A percentile compares a stretch with the other conserved stretches of the same genome.
Conservation (phyloP, 768 basidiomycete genomes). For the Rhodotorula kratochvilovae region DNA sequence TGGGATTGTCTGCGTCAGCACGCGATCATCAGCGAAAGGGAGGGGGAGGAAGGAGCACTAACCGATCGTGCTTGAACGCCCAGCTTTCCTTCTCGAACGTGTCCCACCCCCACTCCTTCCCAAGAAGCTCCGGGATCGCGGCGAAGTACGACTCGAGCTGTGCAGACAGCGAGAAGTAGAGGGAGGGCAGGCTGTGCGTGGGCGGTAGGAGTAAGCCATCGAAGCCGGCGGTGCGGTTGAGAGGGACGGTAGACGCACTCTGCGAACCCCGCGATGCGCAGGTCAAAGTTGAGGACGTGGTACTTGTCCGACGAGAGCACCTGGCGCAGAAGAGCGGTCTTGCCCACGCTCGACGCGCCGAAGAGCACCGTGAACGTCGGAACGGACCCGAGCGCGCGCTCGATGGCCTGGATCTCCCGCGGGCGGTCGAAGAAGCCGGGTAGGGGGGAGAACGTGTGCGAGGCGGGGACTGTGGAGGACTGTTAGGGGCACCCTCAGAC, state of each 20-base stretch:
- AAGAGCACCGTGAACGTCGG: conserved; percentile 21
- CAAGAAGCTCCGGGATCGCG: conserved; percentile 59
- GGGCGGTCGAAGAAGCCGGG: conserved; percentile 69
- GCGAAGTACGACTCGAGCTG: conserved; percentile 80
- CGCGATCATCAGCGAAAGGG: too few species aligned
- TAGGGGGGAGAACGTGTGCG: conserved; percentile 69
- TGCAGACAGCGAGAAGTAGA: conserved; percentile 67
- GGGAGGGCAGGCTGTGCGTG: conserved; percentile 54
- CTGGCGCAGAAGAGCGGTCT: conserved; percentile 76
- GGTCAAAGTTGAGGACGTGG: conserved; percentile 54
- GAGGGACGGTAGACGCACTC: conserved; percentile 53
- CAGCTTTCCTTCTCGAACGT: conserved; percentile 70
- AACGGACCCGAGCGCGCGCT: conserved; percentile 47
- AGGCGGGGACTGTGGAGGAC: conserved; percentile 12
- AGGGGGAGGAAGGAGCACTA: too few species aligned
- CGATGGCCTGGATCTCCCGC: conserved; percentile 62
- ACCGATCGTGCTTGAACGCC: conserved; percentile 63
- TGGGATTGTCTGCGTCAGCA: too few species aligned
- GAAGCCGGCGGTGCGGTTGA: conserved; percentile 74
- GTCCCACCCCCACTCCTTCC: conserved; percentile 53
- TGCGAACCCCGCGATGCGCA: conserved; percentile 57
- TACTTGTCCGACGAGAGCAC: conserved; percentile 64
- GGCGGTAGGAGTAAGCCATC: conserved; percentile 53
- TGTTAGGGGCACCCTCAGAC: too few species aligned
- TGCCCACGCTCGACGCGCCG: conserved; percentile 59